Evolutionary conservation across 768 basidiomycete genomes (phyloP), one percentile per base, ranked within the genome.

Genomic region (Hydnomerulius pinastri): DNA sequence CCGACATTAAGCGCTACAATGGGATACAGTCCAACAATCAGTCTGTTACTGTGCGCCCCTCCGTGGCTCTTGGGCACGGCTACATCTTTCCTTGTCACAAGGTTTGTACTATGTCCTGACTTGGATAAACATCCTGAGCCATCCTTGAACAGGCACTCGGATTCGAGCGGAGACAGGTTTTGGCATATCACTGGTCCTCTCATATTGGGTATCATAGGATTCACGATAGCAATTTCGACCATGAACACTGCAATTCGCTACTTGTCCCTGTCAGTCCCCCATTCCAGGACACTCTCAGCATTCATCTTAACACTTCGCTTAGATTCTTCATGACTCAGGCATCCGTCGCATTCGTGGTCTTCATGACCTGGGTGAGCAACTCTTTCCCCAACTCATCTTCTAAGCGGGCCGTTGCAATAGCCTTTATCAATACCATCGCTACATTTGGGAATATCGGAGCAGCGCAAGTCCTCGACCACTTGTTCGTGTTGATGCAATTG

Each of bases 381-480:
- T 74, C 76, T 10, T 74, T 95, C 68, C 83, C 89, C 17, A 80
- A 85, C n/a, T 83, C 92, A 21, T 82, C 89, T 3, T 80, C 85
- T 17, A 93, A 93, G 67, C 83, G 92, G 6, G 88, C 91, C 8
- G 85, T 92, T n/a, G 86, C 85, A 15, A 73, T 95, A 33, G 92
- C 90, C 1, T 67, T 88, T 48, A 80, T 92, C 61, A 92, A 91
- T 65, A 81, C 86, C 27, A 80, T 90, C 60, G 85, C 85, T 11
- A 84, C 90, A 59, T 75, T 89, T 6, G 92, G 92, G 0, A 94
- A 93, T 70, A 75, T 95, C 28, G 72, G 82, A 36, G 89, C 91
- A 54, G 83, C 89, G 74, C 92, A 72, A 71, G 82, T 81, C 21
- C 57, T 51, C 24, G 3, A 28, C 48, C 11, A 15, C 23, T 44